Base-by-base conservation (phyloP, 257 asterid species). In the Jacaranda mimosifolia region DNA sequence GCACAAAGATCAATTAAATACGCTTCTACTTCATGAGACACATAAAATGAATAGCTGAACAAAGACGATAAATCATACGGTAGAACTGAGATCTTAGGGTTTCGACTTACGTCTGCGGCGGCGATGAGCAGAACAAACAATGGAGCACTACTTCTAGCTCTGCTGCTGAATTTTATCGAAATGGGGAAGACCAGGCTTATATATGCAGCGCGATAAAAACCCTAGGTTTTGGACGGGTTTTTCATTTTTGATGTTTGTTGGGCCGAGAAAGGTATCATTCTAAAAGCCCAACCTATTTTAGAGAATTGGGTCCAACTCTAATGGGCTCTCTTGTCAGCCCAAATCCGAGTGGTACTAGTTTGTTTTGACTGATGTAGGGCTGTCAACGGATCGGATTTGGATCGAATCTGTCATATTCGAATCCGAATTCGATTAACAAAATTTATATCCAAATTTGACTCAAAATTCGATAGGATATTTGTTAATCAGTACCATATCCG, bases 81-180 rank as follows among this genome's bases (percentile, higher is more conserved):
- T 3, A 8, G 32, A 45, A 8, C 4, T 35, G 6, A 63, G 17
- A 51, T 13, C 43, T 9, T 14, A 38, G 71, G 35, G 48, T 38
- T 69, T 12, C 10, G 67, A 74, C 81, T 80, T 84, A 77, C 85
- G 64, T 65, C 70, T 58, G 70, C 69, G 74, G 71, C 58, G 73
- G 42, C 49, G 80, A 73, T 19, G 66, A 55, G 78, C 77, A 8
- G 75, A 56, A 42, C 32, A 38, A 13, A 19, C 58, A 56, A 67
- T 69, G 70, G 72, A 53, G 86, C 71, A 63, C 67, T 70, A 21
- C 68, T 55, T 63, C 46, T 1, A 40, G 57, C 65, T 46, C 74
- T 40, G 56, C 77, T 32, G 62, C 79, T 8, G 62, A 62, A 51
- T 39, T 68, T 56, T 74, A 19, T 1, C 3, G 35, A 73, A 40